Base-by-base conservation (phyloP, 2,329 filamentous ascomycete genomes). In the Fusarium sp. region DNA sequence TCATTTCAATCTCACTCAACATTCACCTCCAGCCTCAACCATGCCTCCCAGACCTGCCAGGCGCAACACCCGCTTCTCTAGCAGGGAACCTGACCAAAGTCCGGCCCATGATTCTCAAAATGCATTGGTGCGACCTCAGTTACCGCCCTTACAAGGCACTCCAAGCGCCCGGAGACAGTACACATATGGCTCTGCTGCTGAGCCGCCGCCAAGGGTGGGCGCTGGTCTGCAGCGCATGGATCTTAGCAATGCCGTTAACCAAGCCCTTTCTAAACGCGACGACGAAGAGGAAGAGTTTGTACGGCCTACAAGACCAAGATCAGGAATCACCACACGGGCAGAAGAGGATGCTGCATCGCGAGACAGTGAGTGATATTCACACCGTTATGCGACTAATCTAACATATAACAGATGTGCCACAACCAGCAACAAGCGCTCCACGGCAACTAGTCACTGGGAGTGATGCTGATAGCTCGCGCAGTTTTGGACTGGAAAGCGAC, bases 161-260 rank as follows among this genome's bases (percentile, higher is more conserved):
- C 78, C 80, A 7, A 80, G 78, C 44, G 74, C 78, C 13, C 73
- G 79, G 31, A 73, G 79, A 39, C 79, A 80, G 62, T 81, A 80
- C 57, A 75, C 78, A 2, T 81, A 81, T 67, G 80, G 80, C 34
- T 77, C 80, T 34, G 77, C 58, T n/a, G 75, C 67, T 31, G 80
- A 81, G 50, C 80, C 80, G 3, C 67, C 69, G 19, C 75, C 75
- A 36, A 65, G 73, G 62, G 49, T 62, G 36, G 64, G 60, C 46
- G 53, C 62, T 63, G 55, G 76, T 71, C 28, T 65, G 7, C 71
- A 72, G 24, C 58, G 67, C 19, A 67, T 74, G 62, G 70, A 75
- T 40, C 60, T 80, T 19, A 71, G 70, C 52, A 73, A 63, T 45
- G 79, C 77, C 9, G 75, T 80, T 33, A 72, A 69, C 11, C 69